Base-by-base conservation (phyloP, 129 eudicot genomes). In the Apium graveolens region DNA sequence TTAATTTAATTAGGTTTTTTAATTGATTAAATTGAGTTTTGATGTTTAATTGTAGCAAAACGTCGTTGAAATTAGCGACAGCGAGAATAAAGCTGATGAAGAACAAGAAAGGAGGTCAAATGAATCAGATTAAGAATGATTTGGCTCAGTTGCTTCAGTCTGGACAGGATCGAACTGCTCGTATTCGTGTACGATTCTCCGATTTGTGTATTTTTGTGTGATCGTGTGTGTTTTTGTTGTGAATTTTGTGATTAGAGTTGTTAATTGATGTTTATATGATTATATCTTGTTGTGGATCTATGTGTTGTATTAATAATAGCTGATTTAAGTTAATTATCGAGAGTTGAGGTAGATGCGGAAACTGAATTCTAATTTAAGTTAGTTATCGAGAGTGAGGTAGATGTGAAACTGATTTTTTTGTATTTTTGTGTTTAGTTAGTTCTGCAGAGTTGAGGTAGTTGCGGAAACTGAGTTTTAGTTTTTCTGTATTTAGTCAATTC, bases 41-140 rank as follows among this genome's bases (percentile, higher is more conserved):
- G 66, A 53, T 51, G 10, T 3, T n/a, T 26, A 8, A 26, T 26
- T 89, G 85, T 91, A 95, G 98, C 78, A 95, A 95, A 78, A 95
- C 91, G 81, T 82, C 99, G 79, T 83, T 92, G 80, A 95, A 85
- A 80, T 78, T 95, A 76, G 96, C 96, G 38, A 86, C 82, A 21
- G 83, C 99, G 8, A 70, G 97, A 74, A 77, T 90, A 68, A 92
- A 92, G 84, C 70, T 95, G 20, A 46, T 95, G 94, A 92, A 84
- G 91, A 95, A 95, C 70, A 95, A 95, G 84, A 95, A 95, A 80
- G 92, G 74, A 34, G 87, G 81, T 24, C 97, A 90, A 55, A 63
- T 95, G 57, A 88, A 76, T 79, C 96, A 95, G 82, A 83, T 91
- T 91, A 95, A 85, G 90, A 83, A 79, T 70, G 99, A 95, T 68